Conservation (phyloP, 306 rosid species). For the Hippophae tibetana region DNA sequence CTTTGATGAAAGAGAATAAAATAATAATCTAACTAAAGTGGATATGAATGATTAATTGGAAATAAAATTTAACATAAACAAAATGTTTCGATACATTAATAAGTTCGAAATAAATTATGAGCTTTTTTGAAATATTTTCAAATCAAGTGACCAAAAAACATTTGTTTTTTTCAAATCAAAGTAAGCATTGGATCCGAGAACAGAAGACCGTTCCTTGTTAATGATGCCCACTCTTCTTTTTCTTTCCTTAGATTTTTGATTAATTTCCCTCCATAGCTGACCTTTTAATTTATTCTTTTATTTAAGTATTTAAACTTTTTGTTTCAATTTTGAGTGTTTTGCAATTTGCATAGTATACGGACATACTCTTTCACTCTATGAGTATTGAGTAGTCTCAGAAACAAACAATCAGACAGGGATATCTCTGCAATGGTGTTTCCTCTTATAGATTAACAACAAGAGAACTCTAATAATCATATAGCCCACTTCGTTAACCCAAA, state of each 20-base stretch:
- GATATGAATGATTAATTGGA: too few species aligned
- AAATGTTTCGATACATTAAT: too few species aligned
- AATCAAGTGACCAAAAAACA: too few species aligned
- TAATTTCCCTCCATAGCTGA: not conserved
- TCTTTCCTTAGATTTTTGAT: slow-evolving; percentile 4
- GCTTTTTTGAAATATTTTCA: too few species aligned
- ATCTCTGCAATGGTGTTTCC: slow-evolving; percentile 22
- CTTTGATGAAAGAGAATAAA: too few species aligned
- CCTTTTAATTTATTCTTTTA: not conserved
- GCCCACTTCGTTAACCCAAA: not conserved
- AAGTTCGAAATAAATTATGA: too few species aligned
- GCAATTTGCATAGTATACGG: not conserved
- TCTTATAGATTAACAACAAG: slow-evolving; percentile 28
- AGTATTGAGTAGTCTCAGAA: slow-evolving; percentile 12
- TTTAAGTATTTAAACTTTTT: not conserved
- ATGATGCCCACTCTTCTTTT: slow-evolving; percentile 19
- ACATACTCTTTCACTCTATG: slow-evolving; percentile 9
- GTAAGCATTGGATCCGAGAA: slow-evolving; percentile 24
- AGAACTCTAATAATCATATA: slow-evolving; percentile 7
- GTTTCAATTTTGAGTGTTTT: slow-evolving; percentile 3
- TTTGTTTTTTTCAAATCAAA: not conserved
- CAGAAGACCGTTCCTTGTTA: slow-evolving; percentile 88
- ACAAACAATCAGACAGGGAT: slow-evolving; percentile 41
- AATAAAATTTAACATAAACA: too few species aligned
- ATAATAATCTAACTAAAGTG: too few species aligned